A percentile compares a stretch with the other conserved stretches of the same genome.
Evolutionary conservation across 2,329 filamentous ascomycete species (phyloP).

Genomic region (Berkeleyomyces rouxiae): DNA sequence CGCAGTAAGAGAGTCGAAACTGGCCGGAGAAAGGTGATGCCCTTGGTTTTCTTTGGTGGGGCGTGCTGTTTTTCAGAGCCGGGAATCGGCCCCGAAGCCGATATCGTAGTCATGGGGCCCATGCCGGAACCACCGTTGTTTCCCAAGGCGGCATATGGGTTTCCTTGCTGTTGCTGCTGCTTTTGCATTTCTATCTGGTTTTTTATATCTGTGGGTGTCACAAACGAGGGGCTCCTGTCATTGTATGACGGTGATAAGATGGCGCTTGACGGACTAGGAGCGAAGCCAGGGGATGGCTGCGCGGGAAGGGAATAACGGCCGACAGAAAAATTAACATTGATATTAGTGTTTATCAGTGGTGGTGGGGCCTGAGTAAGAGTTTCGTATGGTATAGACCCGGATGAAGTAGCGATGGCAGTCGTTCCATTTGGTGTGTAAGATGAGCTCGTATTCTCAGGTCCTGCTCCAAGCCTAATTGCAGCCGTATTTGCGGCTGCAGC

Average conservation of each 20-base stretch:
- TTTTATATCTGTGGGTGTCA: conserved; percentile 33
- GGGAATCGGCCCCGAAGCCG: conserved; percentile 20
- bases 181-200: conserved; percentile 17
- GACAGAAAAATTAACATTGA: background rate
- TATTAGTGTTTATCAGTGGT: conserved; percentile 17
- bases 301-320: conserved; percentile 9
- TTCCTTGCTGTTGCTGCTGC: background rate
- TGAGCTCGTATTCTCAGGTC: conserved; percentile 7
- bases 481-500: background rate
- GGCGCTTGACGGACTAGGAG: conserved; percentile 6
- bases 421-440: conserved; percentile 1
- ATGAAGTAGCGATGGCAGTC: background rate
- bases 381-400: background rate
- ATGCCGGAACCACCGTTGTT: background rate
- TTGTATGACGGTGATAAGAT: background rate
- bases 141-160: background rate
- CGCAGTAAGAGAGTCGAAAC: conserved; percentile 42
- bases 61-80: conserved; percentile 21
- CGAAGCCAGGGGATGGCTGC: conserved; percentile 8
- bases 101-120: background rate
- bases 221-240: conserved; percentile 28
- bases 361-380: conserved; percentile 13
- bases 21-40: conserved; percentile 40
- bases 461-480: conserved; percentile 1
- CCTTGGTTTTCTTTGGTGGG: conserved; percentile 32